Percentiles rank a stretch among this genome's conserved stretches.
These are phyloP conservation scores for Lactarius evosmus DNA, from an alignment of 768 basidiomycete genomes.

Conservation along the genomic window DNA sequence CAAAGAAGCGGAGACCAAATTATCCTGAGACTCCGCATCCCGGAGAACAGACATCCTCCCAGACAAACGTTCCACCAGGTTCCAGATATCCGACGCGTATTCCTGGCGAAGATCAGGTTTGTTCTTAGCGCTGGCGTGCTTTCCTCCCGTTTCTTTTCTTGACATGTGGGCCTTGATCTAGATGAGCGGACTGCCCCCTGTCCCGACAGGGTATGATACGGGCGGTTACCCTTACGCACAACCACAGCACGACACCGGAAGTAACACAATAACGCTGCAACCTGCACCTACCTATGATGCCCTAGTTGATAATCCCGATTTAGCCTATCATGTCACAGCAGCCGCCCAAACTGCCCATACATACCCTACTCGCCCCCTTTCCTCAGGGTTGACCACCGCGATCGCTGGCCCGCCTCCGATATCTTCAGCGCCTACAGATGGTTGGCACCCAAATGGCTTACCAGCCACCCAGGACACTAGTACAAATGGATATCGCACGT, in stretches of 20 bases:
- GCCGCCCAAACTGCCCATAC: slow-evolving; percentile 16
- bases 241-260: slow-evolving; percentile 16
- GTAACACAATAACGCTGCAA: slow-evolving; percentile 22
- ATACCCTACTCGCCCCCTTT: slow-evolving; percentile 17
- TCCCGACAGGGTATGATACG: slow-evolving; percentile 11
- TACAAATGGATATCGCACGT: slow-evolving; percentile 25
- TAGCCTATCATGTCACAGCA: slow-evolving; percentile 17
- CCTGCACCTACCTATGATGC: slow-evolving; percentile 17
- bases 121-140: slow-evolving; percentile 6
- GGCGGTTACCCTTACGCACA: slow-evolving; percentile 17
- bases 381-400: slow-evolving; percentile 11
- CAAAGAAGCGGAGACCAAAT: slow-evolving; percentile 34
- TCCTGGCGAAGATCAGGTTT: slow-evolving; percentile 21
- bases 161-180: slow-evolving; percentile 5
- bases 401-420: slow-evolving; percentile 15
- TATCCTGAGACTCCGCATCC: slow-evolving; percentile 27
- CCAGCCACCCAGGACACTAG: slow-evolving; percentile 18
- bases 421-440: slow-evolving; percentile 17
- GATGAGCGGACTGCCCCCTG: slow-evolving; percentile 19
- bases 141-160: not conserved
- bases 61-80: slow-evolving; percentile 29
- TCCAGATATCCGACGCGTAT: slow-evolving; percentile 23
- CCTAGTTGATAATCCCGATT: slow-evolving; percentile 11
- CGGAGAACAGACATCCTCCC: slow-evolving; percentile 28
- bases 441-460: slow-evolving; percentile 18